phyloP scores from a whole-genome alignment of 805 yeast species.

The Monosporozyma aerobia region DNA sequence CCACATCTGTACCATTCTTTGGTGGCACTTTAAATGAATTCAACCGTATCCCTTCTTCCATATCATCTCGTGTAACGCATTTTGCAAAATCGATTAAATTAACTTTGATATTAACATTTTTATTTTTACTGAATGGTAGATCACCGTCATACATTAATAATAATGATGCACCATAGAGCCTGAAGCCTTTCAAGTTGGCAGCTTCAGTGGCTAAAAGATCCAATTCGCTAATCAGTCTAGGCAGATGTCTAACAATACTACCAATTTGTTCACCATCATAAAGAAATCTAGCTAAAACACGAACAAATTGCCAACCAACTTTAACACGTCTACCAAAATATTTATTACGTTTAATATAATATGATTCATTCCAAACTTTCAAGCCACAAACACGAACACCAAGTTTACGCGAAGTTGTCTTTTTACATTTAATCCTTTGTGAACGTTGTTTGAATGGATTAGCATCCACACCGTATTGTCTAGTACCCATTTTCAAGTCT shows the following conservation, averaged over 20 bases:
- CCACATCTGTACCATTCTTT: slow-evolving; percentile 39
- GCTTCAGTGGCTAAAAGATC: slow-evolving; percentile 51
- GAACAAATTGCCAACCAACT: slow-evolving; percentile 69
- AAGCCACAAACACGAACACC: slow-evolving; percentile 95
- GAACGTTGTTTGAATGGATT: slow-evolving; percentile 58
- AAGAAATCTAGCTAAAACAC: slow-evolving; percentile 63
- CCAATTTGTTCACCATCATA: slow-evolving; percentile 59
- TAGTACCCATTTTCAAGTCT: slow-evolving; percentile 95
- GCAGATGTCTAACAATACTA: slow-evolving; percentile 60
- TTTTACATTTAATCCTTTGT: slow-evolving; percentile 70
- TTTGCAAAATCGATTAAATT: slow-evolving; percentile 94
- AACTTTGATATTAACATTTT: slow-evolving; percentile 33
- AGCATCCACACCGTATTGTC: slow-evolving; percentile 97
- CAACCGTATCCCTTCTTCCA: slow-evolving; percentile 24
- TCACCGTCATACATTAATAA: slow-evolving; percentile 81
- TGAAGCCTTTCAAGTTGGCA: slow-evolving; percentile 52
- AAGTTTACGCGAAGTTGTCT: slow-evolving; percentile 68
- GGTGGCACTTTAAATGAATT: slow-evolving; percentile 60
- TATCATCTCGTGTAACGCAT: slow-evolving; percentile 62
- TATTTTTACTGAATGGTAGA: slow-evolving; percentile 7
- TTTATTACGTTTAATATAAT: slow-evolving; percentile 70
- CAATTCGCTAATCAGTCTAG: slow-evolving; percentile 51
- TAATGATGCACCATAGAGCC: slow-evolving; percentile 87
- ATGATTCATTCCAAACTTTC: slow-evolving; percentile 62
- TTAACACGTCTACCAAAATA: slow-evolving; percentile 78